phyloP scores from a whole-genome alignment of 768 basidiomycete genomes.

The Lentinula sp. region DNA sequence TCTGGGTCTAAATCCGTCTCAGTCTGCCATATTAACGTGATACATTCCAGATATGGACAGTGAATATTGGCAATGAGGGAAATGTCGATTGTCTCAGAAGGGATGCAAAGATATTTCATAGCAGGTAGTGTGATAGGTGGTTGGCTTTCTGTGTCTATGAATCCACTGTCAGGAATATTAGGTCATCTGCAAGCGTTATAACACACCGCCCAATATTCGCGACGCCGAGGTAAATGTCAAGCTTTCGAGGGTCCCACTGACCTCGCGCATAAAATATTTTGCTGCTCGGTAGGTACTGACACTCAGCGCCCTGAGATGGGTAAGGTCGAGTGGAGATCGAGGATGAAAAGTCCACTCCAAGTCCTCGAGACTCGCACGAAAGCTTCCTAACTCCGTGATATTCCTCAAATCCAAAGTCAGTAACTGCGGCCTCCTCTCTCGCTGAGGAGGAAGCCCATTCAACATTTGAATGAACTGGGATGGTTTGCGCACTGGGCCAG shows the following conservation, averaged over 20 bases:
- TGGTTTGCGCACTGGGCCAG: background rate
- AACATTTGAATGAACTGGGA: background rate
- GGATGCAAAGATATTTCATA: background rate
- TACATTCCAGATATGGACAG: background rate
- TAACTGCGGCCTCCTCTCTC: background rate
- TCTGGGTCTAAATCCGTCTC: constrained; percentile 2
- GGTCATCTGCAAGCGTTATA: background rate
- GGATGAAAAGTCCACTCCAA: constrained; percentile 3
- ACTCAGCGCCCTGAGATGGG: background rate
- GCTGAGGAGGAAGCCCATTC: background rate
- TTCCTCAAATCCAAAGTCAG: constrained; percentile 2
- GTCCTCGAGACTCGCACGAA: background rate
- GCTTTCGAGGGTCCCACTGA: background rate
- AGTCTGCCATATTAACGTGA: constrained; percentile 2
- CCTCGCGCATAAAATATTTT: background rate
- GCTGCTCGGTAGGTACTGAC: constrained; percentile 1
- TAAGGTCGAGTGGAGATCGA: constrained; percentile 1
- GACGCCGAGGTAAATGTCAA: constrained; percentile 3
- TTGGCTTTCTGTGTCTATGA: constrained; percentile 1
- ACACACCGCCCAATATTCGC: background rate
- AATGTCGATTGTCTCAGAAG: constrained; percentile 1
- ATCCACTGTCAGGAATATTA: background rate
- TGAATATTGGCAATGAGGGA: constrained; percentile 1
- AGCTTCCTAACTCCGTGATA: background rate
- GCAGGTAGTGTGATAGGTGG: background rate